A percentile compares a stretch with the other conserved stretches of the same genome.
These are phyloP conservation scores for Hericium alpestre DNA, from an alignment of 768 basidiomycete genomes.

Conservation along the genomic window DNA sequence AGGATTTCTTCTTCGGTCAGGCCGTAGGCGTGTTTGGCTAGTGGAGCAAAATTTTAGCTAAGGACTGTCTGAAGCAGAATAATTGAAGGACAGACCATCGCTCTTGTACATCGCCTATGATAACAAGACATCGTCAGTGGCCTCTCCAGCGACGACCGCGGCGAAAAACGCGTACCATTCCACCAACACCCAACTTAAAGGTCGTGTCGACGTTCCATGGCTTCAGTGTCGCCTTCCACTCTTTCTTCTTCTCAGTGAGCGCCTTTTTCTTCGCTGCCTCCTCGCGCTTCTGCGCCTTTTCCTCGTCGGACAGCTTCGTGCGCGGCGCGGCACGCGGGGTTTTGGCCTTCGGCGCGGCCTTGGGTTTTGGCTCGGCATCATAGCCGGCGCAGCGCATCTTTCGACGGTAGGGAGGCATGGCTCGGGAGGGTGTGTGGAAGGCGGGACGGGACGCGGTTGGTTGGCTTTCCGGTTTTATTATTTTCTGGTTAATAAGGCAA, in stretches of 20 bases:
- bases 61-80: not conserved
- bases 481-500: too few relatives aligned
- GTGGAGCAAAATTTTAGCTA: not conserved
- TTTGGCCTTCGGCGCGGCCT: not conserved
- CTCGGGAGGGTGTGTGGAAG: too few relatives aligned
- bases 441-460: too few relatives aligned
- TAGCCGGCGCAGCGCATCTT: not conserved
- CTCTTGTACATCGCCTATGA: too few relatives aligned
- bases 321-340: not conserved
- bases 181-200: not conserved
- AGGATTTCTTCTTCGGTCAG: not conserved
- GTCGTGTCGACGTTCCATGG: not conserved
- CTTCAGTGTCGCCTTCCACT: not conserved
- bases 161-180: not conserved
- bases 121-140: too few relatives aligned
- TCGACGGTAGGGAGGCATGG: not conserved
- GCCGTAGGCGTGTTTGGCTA: not conserved
- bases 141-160: not conserved
- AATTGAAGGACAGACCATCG: too few relatives aligned
- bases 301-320: not conserved
- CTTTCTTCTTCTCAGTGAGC: not conserved
- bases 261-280: not conserved
- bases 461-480: too few relatives aligned
- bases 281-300: not conserved
- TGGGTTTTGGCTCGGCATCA: not conserved